These are phyloP conservation scores for Myxozyma lipomycoides DNA, from an alignment of 805 yeast genomes.

Conservation along the genomic window DNA sequence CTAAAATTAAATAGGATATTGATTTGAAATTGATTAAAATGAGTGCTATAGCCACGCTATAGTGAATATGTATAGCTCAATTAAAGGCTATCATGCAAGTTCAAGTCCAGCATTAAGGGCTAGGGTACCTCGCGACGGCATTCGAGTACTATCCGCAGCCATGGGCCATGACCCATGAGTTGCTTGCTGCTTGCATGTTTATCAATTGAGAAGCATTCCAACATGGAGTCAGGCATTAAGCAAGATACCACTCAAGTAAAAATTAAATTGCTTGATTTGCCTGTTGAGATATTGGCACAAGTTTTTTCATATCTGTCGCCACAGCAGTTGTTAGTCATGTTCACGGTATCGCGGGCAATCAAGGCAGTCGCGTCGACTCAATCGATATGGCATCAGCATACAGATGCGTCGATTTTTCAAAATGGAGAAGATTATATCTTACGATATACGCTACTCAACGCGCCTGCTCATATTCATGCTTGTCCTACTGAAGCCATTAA, in stretches of 20 bases:
- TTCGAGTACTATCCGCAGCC: too few relatives aligned
- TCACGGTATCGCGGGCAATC: conserved; percentile 13
- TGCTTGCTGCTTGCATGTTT: too few relatives aligned
- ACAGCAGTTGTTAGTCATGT: conserved; percentile 9
- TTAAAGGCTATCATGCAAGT: too few relatives aligned
- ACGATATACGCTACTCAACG: conserved; percentile 12
- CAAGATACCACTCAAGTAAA: not conserved
- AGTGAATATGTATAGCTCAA: too few relatives aligned
- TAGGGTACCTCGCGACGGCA: too few relatives aligned
- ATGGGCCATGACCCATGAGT: too few relatives aligned
- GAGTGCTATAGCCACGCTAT: too few relatives aligned
- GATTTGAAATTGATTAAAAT: too few relatives aligned
- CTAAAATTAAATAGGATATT: too few relatives aligned
- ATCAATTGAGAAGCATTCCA: too few relatives aligned
- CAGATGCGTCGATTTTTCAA: not conserved
- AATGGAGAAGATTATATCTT: conserved; percentile 17
- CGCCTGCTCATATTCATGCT: conserved; percentile 8
- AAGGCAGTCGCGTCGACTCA: conserved; percentile 11
- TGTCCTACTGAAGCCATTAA: not conserved
- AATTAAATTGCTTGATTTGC: conserved; percentile 7
- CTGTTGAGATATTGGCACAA: conserved; percentile 17
- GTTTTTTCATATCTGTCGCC: conserved; percentile 13
- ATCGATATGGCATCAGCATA: conserved; percentile 16
- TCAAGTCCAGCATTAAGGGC: too few relatives aligned
- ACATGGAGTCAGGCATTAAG: too few relatives aligned